These are phyloP conservation scores for Salmacisia buchloeana DNA, from an alignment of 1,284 basidiomycete species.

Conservation along the genomic window DNA sequence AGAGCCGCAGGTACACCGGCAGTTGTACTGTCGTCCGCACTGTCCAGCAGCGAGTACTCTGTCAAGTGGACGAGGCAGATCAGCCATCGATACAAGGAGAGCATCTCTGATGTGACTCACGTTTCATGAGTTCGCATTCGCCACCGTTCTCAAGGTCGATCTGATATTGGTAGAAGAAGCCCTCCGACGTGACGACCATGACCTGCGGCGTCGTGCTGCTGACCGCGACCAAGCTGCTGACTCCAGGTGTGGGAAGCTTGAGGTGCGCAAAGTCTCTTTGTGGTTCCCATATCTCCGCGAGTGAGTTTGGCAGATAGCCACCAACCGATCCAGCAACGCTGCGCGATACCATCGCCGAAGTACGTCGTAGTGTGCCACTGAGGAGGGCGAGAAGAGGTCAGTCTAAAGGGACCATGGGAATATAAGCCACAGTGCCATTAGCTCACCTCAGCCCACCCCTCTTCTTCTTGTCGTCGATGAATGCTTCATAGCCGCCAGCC, in stretches of 20 bases:
- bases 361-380: constrained; percentile 63
- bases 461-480: constrained; percentile 10
- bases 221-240: constrained; percentile 49
- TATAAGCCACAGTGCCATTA: background rate
- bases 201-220: constrained; percentile 84
- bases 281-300: constrained; percentile 97
- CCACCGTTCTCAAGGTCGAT: constrained; percentile 95
- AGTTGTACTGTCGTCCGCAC: too few relatives aligned
- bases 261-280: constrained; percentile 88
- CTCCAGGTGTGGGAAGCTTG: constrained; percentile 74
- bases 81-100: too few relatives aligned
- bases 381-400: constrained; percentile 33
- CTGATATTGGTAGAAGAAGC: constrained; percentile 89
- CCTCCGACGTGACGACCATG: constrained; percentile 93
- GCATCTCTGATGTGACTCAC: too few relatives aligned
- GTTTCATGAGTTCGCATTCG: constrained; percentile 88
- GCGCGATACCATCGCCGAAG: constrained; percentile 57
- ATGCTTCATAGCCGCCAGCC: constrained; percentile 6
- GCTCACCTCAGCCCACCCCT: constrained; percentile 13
- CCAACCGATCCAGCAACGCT: constrained; percentile 61
- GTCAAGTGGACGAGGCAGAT: too few relatives aligned
- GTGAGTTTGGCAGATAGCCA: constrained; percentile 78
- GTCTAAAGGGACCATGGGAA: constrained; percentile 33
- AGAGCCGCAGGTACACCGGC: too few relatives aligned
- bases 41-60: too few relatives aligned